Percentiles rank a stretch among this genome's conserved stretches.
These are phyloP conservation scores for Malus hybrid DNA, from an alignment of 331 rosid species.

Conservation along the genomic window DNA sequence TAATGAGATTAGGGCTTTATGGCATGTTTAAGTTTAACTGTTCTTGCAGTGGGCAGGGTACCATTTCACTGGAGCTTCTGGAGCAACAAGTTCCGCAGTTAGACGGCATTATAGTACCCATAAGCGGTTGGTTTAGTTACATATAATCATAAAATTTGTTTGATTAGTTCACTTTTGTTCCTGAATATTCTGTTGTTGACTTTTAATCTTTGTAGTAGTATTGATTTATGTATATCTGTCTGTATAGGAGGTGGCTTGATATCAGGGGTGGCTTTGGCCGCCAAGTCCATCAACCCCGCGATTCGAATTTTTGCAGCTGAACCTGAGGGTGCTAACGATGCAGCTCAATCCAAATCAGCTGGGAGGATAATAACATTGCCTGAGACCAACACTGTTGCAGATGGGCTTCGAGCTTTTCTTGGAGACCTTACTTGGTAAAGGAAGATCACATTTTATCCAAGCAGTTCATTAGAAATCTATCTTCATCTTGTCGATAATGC, in stretches of 20 bases:
- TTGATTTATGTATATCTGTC: background rate
- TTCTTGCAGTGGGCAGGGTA: slow-evolving; percentile 92
- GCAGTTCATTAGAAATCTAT: background rate
- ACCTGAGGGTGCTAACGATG: slow-evolving; percentile 57
- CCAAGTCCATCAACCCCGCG: slow-evolving; percentile 28
- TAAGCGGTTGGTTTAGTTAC: slow-evolving; percentile 61
- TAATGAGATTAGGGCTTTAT: background rate
- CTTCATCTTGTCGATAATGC: background rate
- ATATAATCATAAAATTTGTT: background rate
- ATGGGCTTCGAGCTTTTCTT: slow-evolving; percentile 82
- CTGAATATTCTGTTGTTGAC: background rate
- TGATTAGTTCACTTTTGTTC: background rate
- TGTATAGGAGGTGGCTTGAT: slow-evolving; percentile 78
- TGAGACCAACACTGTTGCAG: slow-evolving; percentile 80
- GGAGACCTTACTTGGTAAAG: slow-evolving; percentile 79
- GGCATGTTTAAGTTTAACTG: slow-evolving; percentile 11
- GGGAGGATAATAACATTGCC: slow-evolving; percentile 64
- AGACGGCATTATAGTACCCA: slow-evolving; percentile 69
- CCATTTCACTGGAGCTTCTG: slow-evolving; percentile 74
- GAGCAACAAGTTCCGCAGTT: slow-evolving; percentile 80
- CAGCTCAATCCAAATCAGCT: slow-evolving; percentile 81
- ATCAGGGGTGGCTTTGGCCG: slow-evolving; percentile 92
- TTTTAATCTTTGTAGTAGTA: background rate
- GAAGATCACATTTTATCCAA: background rate
- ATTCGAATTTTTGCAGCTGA: too few species aligned